Evolutionary conservation across 257 asterid genomes (phyloP).

Genomic region (Catharanthus roseus): DNA sequence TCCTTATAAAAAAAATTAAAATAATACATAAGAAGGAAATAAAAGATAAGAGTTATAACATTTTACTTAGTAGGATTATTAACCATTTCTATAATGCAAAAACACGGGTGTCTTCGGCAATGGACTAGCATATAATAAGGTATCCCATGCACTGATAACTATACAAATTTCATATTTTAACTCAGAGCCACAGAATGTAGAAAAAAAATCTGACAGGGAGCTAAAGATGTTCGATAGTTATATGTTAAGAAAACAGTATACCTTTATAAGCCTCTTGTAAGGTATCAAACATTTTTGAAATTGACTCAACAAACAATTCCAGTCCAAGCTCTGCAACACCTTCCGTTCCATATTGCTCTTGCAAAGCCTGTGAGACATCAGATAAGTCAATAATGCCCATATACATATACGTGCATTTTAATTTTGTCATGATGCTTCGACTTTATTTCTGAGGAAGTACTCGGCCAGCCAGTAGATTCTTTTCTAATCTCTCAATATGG

Average conservation of each 20-base stretch:
- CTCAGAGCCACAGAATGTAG: neutral
- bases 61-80: neutral
- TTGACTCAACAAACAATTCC: conserved; percentile 51
- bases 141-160: neutral
- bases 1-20: neutral
- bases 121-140: neutral
- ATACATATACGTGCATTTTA: neutral
- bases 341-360: conserved; percentile 55
- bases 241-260: conserved; percentile 14
- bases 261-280: conserved; percentile 60
- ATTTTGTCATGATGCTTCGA: neutral
- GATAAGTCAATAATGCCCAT: neutral
- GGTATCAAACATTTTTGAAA: conserved; percentile 61
- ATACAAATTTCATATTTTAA: neutral
- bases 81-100: neutral
- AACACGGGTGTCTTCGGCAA: neutral
- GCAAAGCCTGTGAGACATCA: conserved; percentile 49
- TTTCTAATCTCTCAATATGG: neutral
- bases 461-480: neutral
- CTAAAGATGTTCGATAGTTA: neutral
- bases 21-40: neutral
- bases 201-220: neutral
- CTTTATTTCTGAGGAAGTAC: neutral
- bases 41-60: neutral
- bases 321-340: conserved; percentile 50